Conservation (phyloP, 106 monocot species). For the Amphibolis antarctica region DNA sequence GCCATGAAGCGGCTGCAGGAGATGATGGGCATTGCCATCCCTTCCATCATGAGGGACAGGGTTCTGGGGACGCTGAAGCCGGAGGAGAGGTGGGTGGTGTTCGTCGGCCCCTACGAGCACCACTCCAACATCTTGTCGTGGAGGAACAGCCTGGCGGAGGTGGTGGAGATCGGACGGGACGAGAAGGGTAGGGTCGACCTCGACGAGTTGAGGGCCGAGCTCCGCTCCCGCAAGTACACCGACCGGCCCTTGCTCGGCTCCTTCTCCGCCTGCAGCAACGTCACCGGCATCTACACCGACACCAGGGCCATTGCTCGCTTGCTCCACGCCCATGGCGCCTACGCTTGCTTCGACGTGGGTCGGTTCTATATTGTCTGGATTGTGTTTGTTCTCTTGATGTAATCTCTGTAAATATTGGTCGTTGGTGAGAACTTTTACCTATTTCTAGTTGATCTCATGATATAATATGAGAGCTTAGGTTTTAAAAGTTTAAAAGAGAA, state of each 20-base stretch:
- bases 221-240: slow-evolving; percentile 18
- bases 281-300: slow-evolving; percentile 47
- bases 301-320: slow-evolving; percentile 41
- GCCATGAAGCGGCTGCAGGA: slow-evolving; percentile 75
- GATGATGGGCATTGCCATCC: slow-evolving; percentile 44
- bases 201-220: slow-evolving; percentile 12
- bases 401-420: too few species aligned
- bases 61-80: too few species aligned
- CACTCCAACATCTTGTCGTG: slow-evolving; percentile 73
- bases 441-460: too few species aligned
- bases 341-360: slow-evolving; percentile 69
- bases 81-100: slow-evolving; percentile 51
- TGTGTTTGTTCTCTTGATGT: too few species aligned
- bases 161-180: slow-evolving; percentile 52
- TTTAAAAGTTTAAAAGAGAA: too few species aligned
- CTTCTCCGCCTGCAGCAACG: slow-evolving; percentile 78
- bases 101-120: slow-evolving; percentile 71
- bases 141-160: slow-evolving; percentile 59
- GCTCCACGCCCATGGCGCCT: slow-evolving; percentile 51
- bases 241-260: slow-evolving; percentile 48
- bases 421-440: too few species aligned
- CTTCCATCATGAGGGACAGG: slow-evolving; percentile 30
- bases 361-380: too few species aligned
- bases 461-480: too few species aligned
- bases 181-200: slow-evolving; percentile 25